Evolutionary conservation across 192 early-diverging fungal species (phyloP).

Genomic region (Coemansia javaensis): DNA sequence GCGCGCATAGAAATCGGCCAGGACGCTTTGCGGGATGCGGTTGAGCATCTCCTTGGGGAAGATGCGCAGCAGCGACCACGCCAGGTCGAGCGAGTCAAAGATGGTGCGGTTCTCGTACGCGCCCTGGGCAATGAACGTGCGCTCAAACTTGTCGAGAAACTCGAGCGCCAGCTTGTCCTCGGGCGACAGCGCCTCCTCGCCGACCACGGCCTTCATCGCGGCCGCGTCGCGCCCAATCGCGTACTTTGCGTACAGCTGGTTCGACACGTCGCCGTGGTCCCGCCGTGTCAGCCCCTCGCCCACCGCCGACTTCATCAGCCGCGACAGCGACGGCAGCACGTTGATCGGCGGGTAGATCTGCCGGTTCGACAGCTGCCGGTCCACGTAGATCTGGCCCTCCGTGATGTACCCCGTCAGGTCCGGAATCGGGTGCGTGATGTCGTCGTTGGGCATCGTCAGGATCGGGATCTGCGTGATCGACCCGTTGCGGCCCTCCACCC

Average conservation of each 20-base stretch:
- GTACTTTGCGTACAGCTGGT: conserved; percentile 99
- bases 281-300: conserved; percentile 96
- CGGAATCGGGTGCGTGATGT: conserved; percentile 99
- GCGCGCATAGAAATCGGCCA: conserved; percentile 92
- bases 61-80: conserved; percentile 98
- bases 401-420: conserved; percentile 99
- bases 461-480: conserved; percentile 99
- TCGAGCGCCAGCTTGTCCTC: conserved; percentile 97
- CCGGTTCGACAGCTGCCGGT: conserved; percentile 97
- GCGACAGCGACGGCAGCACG: conserved; percentile 95
- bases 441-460: conserved; percentile 99
- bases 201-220: conserved; percentile 99
- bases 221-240: conserved; percentile 98
- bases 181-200: conserved; percentile 96
- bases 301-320: conserved; percentile 99
- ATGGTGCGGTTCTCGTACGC: conserved; percentile 95
- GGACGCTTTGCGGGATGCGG: conserved; percentile 93
- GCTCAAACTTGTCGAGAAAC: conserved; percentile 99
- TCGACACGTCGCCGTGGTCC: conserved; percentile 98
- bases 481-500: conserved; percentile 94
- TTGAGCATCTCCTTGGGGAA: conserved; percentile 99
- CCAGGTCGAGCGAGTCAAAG: conserved; percentile 92
- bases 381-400: conserved; percentile 98
- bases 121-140: conserved; percentile 94
- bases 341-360: conserved; percentile 99